A percentile compares a stretch with the other conserved stretches of the same genome.
These are phyloP conservation scores for Aspergillus fumigatus DNA, from an alignment of 2,329 filamentous ascomycete species.

Conservation along the genomic window DNA sequence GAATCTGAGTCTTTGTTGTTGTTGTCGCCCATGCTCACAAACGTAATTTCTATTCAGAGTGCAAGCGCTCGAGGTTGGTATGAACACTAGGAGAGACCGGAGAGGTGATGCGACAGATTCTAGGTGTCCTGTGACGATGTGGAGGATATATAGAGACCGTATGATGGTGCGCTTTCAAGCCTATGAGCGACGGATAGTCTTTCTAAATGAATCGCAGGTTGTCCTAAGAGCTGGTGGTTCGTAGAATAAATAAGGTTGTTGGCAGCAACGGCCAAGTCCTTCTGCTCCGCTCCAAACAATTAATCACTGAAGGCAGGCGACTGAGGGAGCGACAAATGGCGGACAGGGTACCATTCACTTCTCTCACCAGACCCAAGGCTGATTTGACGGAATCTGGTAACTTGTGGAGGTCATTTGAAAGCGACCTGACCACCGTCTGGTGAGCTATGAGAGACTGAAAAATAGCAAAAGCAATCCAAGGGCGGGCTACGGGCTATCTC, in stretches of 20 bases:
- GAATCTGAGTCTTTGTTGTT: conserved; percentile 14
- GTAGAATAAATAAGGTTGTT: conserved; percentile 14
- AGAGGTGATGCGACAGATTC: conserved; percentile 19
- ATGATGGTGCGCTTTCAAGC: background rate
- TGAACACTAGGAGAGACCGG: conserved; percentile 2
- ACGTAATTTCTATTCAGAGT: conserved; percentile 2
- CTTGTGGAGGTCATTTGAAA: conserved; percentile 20
- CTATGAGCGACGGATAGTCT: background rate
- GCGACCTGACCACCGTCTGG: conserved; percentile 21
- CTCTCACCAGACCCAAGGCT: conserved; percentile 19
- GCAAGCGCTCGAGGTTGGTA: conserved; percentile 14
- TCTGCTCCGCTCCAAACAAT: conserved; percentile 19
- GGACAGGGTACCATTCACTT: conserved; percentile 1
- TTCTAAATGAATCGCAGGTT: background rate
- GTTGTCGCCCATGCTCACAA: conserved; percentile 19
- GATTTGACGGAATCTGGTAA: conserved; percentile 10
- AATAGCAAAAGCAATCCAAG: conserved; percentile 11
- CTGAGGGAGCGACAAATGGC: conserved; percentile 9
- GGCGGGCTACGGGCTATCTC: conserved; percentile 11
- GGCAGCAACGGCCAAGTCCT: conserved; percentile 15
- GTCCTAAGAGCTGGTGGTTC: background rate
- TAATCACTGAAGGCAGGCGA: conserved; percentile 14
- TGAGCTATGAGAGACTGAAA: conserved; percentile 9
- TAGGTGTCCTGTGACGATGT: conserved; percentile 11
- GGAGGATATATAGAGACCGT: conserved; percentile 3